Evolutionary conservation across 306 rosid genomes (phyloP), one percentile per base, ranked within the genome.

Genomic region (Vigna nakashimae): DNA sequence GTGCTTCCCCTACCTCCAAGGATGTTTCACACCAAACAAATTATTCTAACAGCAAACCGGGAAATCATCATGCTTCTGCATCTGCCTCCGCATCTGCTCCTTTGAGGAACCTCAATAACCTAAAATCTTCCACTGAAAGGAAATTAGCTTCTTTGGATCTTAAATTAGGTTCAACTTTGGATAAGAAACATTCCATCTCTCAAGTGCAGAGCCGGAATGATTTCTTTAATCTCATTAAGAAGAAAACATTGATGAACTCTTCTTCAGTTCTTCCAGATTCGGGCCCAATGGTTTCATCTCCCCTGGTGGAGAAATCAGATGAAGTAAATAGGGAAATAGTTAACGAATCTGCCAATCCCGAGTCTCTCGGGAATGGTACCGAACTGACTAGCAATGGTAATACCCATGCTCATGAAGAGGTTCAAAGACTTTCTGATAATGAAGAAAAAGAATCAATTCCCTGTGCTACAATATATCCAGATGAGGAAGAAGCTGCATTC

Each of bases 201-300:
- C 99, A 92, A 83, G 88, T 79, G 45, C 96, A 96, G 91, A 96
- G 99, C 83, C 89, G 99, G 82, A 89, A 92, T 82, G 99, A 92
- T 76, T 96, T 96, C 81, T 96, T 96, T 82, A 92, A 96, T 73
- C 91, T 81, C 76, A 57, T 96, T 15, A 95, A 95, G 91, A 91
- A 84, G 84, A 91, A 92, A 82, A 92, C 96, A 26, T 70, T 85
- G 5, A 81, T 40, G 79, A 92, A 76, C 9, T 30, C 68, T 80
- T 79, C 89, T 30, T 73, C 97, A 49, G 82, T 58, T 73, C 84
- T 76, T 60, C 86, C 92, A 26, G 92, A 86, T 71, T 82, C 97
- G n/a, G 80, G 85, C 81, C 69, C 89, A 22, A 81, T 72, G 57
- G 75, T 52, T 69, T 87, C 90, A 51, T 81, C 98, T 87, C 87